Conservation (phyloP, 768 basidiomycete species). For the Exsudoporus frostii region DNA sequence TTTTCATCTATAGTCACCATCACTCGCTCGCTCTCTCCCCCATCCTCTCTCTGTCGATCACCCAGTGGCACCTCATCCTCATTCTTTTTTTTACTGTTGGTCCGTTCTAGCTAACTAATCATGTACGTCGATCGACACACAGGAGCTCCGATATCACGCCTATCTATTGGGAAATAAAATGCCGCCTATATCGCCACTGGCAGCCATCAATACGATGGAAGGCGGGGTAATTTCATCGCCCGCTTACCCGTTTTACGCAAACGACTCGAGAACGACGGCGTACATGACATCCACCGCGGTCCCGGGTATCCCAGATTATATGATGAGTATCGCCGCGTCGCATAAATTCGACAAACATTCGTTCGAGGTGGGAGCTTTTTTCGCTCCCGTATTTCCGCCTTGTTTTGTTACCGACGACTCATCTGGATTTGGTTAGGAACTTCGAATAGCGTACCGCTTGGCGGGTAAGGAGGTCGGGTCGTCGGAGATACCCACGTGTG, state of each 20-base stretch:
- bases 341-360: slow-evolving; percentile 42
- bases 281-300: slow-evolving; percentile 11
- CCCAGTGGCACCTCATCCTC: background rate
- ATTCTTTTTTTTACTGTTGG: background rate
- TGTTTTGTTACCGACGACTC: background rate
- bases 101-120: slow-evolving; percentile 10
- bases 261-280: slow-evolving; percentile 23
- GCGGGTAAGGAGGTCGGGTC: slow-evolving; percentile 46
- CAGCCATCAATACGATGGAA: background rate
- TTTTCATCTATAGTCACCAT: background rate
- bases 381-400: background rate
- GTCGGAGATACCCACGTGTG: slow-evolving; percentile 29
- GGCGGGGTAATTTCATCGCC: background rate
- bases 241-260: slow-evolving; percentile 22
- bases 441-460: slow-evolving; percentile 45
- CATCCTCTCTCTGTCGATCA: background rate
- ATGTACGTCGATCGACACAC: slow-evolving; percentile 12
- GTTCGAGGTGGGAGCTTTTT: slow-evolving; percentile 40
- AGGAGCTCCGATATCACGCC: slow-evolving; percentile 45
- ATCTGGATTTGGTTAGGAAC: slow-evolving; percentile 38
- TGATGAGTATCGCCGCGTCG: slow-evolving; percentile 38
- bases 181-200: slow-evolving; percentile 8
- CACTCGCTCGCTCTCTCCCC: background rate
- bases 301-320: slow-evolving; percentile 26
- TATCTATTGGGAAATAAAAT: slow-evolving; percentile 37